These are phyloP conservation scores for Penicillium verrucosum DNA, from an alignment of 2,329 filamentous ascomycete genomes.

Conservation along the genomic window DNA sequence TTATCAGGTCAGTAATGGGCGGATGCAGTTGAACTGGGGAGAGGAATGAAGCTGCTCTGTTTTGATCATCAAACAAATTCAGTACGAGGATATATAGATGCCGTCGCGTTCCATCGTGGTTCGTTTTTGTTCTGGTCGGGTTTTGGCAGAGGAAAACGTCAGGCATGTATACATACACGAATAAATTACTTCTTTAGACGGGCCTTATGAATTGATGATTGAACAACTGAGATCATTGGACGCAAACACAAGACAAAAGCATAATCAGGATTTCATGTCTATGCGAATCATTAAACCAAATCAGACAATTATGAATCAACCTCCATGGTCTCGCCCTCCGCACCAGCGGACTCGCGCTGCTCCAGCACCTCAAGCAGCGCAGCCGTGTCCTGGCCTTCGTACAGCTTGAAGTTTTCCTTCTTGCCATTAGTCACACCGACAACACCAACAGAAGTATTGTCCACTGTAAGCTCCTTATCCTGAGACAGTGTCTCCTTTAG, in stretches of 20 bases:
- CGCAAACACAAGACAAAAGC: constrained; percentile 13
- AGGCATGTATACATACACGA: neutral
- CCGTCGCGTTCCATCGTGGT: neutral
- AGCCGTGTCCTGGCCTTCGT: constrained; percentile 82
- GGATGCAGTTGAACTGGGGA: constrained; percentile 80
- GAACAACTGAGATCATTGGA: constrained; percentile 1
- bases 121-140: neutral
- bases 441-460: constrained; percentile 91
- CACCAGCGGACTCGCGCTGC: constrained; percentile 44
- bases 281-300: constrained; percentile 29
- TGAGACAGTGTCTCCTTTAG: constrained; percentile 94
- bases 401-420: constrained; percentile 81
- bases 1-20: constrained; percentile 72
- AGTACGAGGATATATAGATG: neutral
- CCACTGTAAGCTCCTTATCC: constrained; percentile 95
- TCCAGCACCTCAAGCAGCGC: constrained; percentile 74
- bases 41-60: constrained; percentile 49
- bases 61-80: neutral
- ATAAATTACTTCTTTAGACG: constrained; percentile 1
- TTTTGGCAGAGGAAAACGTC: neutral
- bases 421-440: constrained; percentile 63
- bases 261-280: constrained; percentile 31
- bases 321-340: constrained; percentile 53
- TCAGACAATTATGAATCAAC: constrained; percentile 48
- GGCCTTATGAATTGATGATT: constrained; percentile 7